Percentiles rank a stretch among this genome's conserved stretches.
Evolutionary conservation across 345 rosid species (phyloP).

Genomic region (Conringia planisiliqua): DNA sequence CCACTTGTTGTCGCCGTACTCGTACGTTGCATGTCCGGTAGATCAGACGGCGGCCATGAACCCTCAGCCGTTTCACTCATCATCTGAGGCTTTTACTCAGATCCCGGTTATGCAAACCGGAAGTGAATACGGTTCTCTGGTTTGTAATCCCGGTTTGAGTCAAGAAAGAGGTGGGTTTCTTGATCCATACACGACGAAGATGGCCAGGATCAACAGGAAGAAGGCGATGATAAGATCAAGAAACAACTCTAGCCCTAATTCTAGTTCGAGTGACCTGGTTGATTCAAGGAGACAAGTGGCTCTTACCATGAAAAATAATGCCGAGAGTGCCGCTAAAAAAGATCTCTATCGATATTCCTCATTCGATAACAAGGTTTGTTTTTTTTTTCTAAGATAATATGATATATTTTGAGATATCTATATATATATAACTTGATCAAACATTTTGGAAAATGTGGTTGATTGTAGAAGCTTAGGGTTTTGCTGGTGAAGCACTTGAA

Average conservation of each 20-base stretch:
- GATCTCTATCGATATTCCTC: slow-evolving; percentile 42
- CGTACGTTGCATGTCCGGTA: slow-evolving; percentile 21
- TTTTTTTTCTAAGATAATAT: no score
- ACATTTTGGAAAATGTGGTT: slow-evolving; percentile 6
- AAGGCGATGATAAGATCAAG: slow-evolving; percentile 57
- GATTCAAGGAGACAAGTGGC: slow-evolving; percentile 31
- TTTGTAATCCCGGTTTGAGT: slow-evolving; percentile 25
- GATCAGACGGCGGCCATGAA: neutral
- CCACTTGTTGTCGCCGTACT: neutral
- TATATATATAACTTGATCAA: neutral
- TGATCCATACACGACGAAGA: slow-evolving; percentile 47
- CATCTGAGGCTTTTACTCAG: slow-evolving; percentile 16
- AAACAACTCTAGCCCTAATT: slow-evolving; percentile 30
- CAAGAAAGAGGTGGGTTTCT: slow-evolving; percentile 16
- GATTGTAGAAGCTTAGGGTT: slow-evolving; percentile 53
- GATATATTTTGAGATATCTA: no score
- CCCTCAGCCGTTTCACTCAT: neutral
- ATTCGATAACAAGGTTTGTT: slow-evolving; percentile 49
- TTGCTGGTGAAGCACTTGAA: slow-evolving; percentile 56
- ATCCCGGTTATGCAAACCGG: slow-evolving; percentile 13
- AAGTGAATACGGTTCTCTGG: slow-evolving; percentile 10
- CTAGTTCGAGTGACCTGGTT: slow-evolving; percentile 9
- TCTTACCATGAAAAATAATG: neutral
- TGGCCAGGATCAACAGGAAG: slow-evolving; percentile 61
- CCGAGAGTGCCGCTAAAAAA: neutral